Conservation (phyloP, 306 rosid species). For the Cucurbita ficifolia region DNA sequence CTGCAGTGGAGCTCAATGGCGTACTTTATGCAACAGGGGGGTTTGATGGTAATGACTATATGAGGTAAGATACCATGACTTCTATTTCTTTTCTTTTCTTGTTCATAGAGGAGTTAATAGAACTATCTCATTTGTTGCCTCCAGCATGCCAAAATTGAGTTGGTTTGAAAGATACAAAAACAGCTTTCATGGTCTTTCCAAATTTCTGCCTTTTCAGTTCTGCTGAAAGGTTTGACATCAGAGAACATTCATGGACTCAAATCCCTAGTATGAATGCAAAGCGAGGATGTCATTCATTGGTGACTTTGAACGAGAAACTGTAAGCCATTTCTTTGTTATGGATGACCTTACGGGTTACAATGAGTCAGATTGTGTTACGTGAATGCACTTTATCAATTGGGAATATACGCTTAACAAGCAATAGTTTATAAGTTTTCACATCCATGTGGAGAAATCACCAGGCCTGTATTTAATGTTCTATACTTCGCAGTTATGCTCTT, state of each 20-base stretch:
- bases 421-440: neutral
- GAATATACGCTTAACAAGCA: neutral
- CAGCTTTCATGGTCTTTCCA: slow-evolving; percentile 1
- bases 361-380: neutral
- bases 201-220: slow-evolving; percentile 29
- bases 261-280: slow-evolving; percentile 28
- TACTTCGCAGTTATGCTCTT: slow-evolving; percentile 32
- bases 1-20: slow-evolving; percentile 28
- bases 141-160: neutral
- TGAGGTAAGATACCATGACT: slow-evolving; percentile 33
- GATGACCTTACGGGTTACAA: neutral
- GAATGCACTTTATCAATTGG: neutral
- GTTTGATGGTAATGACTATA: slow-evolving; percentile 34
- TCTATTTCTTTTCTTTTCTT: neutral
- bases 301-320: slow-evolving; percentile 46
- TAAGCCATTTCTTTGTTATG: slow-evolving; percentile 17
- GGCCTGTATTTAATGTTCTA: neutral
- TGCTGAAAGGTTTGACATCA: slow-evolving; percentile 71
- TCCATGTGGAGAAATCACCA: neutral
- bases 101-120: too few species aligned
- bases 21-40: slow-evolving; percentile 44
- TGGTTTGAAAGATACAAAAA: neutral
- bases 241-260: slow-evolving; percentile 69
- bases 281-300: slow-evolving; percentile 39
- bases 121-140: neutral